phyloP scores from a whole-genome alignment of 169 alveolate species.

The Nephromyces sp. region DNA sequence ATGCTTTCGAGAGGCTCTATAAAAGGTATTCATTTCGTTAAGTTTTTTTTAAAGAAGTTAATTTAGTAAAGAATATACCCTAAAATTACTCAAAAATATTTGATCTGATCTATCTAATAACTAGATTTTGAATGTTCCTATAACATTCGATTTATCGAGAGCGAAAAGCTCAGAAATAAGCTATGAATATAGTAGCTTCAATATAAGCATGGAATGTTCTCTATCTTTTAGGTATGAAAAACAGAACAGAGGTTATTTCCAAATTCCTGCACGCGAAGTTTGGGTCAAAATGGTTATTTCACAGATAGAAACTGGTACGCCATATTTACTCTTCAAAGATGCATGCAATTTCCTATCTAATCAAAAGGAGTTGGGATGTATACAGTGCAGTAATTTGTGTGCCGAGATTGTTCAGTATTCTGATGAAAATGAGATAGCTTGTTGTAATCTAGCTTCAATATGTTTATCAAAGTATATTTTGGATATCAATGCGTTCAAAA shows the following conservation, averaged over 20 bases:
- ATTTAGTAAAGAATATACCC: too few relatives aligned
- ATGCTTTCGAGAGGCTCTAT: slow-evolving; percentile 84
- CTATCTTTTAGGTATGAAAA: too few relatives aligned
- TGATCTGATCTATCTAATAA: neutral
- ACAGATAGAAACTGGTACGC: slow-evolving; percentile 98
- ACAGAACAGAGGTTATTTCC: slow-evolving; percentile 81
- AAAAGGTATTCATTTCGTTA: too few relatives aligned
- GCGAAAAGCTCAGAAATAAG: too few relatives aligned
- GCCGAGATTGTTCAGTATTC: slow-evolving; percentile 95
- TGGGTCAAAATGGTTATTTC: slow-evolving; percentile 91
- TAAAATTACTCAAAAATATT: too few relatives aligned
- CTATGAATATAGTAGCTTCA: too few relatives aligned
- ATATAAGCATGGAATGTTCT: too few relatives aligned
- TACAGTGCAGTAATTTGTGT: slow-evolving; percentile 88
- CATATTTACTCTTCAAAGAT: slow-evolving; percentile 93
- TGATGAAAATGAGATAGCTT: slow-evolving; percentile 92
- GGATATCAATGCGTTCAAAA: too few relatives aligned
- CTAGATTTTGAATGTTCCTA: neutral
- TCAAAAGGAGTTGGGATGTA: slow-evolving; percentile 93
- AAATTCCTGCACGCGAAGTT: slow-evolving; percentile 87
- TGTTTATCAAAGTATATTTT: slow-evolving; percentile 75
- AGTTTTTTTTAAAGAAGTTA: too few relatives aligned
- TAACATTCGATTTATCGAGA: too few relatives aligned
- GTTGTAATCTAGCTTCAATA: slow-evolving; percentile 95
- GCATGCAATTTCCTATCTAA: slow-evolving; percentile 88